Evolutionary conservation across 2,329 filamentous ascomycete genomes (phyloP).

Genomic region (Alternaria sp.): DNA sequence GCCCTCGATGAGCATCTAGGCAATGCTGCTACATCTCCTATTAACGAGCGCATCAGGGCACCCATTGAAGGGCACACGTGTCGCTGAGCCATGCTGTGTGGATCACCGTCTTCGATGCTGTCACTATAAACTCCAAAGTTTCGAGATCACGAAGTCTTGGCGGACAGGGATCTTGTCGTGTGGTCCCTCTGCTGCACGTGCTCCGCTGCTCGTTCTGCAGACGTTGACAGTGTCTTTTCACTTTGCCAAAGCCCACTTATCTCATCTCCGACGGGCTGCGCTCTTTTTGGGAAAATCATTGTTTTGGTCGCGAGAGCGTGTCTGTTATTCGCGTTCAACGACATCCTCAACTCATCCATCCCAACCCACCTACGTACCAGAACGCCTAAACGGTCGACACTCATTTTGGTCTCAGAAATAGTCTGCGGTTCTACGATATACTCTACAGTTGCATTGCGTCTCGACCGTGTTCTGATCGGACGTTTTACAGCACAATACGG

Average conservation of each 20-base stretch:
- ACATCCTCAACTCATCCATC: conserved; percentile 4
- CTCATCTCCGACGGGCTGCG: not conserved
- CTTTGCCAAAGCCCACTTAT: conserved; percentile 3
- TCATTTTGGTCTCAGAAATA: not conserved
- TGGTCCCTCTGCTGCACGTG: conserved; percentile 24
- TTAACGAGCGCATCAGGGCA: conserved; percentile 36
- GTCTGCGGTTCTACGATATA: not conserved
- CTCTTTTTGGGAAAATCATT: not conserved
- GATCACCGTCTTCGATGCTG: conserved; percentile 24
- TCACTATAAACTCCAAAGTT: conserved; percentile 37
- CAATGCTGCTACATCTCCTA: conserved; percentile 28
- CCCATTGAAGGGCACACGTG: conserved; percentile 48
- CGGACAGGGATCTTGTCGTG: conserved; percentile 32
- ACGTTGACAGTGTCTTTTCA: not conserved
- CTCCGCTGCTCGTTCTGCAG: conserved; percentile 10
- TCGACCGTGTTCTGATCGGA: not conserved
- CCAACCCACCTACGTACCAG: not conserved
- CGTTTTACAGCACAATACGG: not conserved
- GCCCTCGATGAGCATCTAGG: conserved; percentile 34
- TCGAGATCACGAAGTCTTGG: conserved; percentile 41
- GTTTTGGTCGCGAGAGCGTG: not conserved
- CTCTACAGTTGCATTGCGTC: not conserved
- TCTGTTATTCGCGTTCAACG: not conserved
- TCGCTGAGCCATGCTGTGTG: conserved; percentile 48
- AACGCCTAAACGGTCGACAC: not conserved